phyloP scores from a whole-genome alignment of 257 asterid genomes.

The Salvia splendens region DNA sequence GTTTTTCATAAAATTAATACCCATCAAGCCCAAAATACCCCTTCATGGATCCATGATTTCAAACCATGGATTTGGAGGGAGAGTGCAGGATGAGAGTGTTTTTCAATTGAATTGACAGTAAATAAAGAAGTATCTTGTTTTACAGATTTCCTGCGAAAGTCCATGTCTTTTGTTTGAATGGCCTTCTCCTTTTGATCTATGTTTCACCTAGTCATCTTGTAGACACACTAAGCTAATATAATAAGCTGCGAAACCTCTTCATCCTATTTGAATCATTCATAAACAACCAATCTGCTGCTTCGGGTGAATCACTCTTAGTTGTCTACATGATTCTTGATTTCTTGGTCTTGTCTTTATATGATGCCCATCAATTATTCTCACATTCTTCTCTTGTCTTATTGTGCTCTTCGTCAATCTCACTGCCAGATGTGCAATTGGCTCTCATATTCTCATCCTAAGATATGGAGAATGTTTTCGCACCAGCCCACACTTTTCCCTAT shows the following conservation, averaged over 20 bases:
- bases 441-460: slow-evolving; percentile 12
- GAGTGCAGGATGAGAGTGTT: slow-evolving; percentile 1
- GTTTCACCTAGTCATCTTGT: not conserved
- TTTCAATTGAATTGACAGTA: not conserved
- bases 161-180: not conserved
- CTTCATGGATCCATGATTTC: slow-evolving; percentile 3
- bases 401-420: not conserved
- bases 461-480: not conserved
- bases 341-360: not conserved
- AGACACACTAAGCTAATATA: not conserved
- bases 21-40: slow-evolving; percentile 10
- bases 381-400: not conserved
- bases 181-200: not conserved
- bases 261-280: too few species aligned
- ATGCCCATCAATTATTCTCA: not conserved
- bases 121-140: not conserved
- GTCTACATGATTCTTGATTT: too few species aligned
- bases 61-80: not conserved
- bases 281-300: not conserved
- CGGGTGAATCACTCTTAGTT: too few species aligned
- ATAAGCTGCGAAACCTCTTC: not conserved
- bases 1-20: not conserved
- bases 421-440: not conserved
- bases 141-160: not conserved
- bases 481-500: not conserved